Percentiles rank a stretch among this genome's conserved stretches.
Evolutionary conservation across 176 grass and related monocot genomes (phyloP).

Genomic region (Carex littledalei): DNA sequence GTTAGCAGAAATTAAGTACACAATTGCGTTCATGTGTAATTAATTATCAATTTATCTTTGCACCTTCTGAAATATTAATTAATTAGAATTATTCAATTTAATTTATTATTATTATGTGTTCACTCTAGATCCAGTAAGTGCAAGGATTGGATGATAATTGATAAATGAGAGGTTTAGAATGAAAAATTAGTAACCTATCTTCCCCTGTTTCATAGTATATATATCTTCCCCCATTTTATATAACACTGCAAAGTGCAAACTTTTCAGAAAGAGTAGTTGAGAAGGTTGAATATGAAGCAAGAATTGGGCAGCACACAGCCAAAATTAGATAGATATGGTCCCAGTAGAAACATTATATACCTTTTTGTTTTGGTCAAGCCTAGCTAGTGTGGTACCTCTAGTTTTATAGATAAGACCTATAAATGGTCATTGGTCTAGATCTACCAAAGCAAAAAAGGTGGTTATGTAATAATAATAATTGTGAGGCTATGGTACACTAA

Average conservation of each 20-base stretch:
- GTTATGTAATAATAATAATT: no score
- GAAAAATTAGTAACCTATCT: not conserved
- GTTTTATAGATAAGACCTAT: not conserved
- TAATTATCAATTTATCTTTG: no score
- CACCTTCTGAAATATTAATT: no score
- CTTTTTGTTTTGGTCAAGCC: not conserved
- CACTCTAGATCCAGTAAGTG: not conserved
- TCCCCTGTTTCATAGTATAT: not conserved
- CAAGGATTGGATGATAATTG: not conserved
- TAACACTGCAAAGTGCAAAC: not conserved
- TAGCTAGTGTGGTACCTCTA: not conserved
- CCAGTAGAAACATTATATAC: not conserved
- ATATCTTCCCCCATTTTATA: not conserved
- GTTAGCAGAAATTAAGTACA: not conserved
- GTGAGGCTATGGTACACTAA: no score
- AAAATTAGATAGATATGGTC: not conserved
- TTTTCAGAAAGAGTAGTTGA: not conserved
- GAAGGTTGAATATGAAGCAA: not conserved
- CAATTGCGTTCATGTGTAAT: no score
- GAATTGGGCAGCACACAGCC: not conserved
- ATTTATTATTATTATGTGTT: not conserved
- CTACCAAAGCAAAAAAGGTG: no score
- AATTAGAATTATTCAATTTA: no score
- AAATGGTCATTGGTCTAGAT: no score
- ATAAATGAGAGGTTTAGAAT: not conserved